Conservation (phyloP, 306 rosid species). For the Fragaria nilgerrensis region DNA sequence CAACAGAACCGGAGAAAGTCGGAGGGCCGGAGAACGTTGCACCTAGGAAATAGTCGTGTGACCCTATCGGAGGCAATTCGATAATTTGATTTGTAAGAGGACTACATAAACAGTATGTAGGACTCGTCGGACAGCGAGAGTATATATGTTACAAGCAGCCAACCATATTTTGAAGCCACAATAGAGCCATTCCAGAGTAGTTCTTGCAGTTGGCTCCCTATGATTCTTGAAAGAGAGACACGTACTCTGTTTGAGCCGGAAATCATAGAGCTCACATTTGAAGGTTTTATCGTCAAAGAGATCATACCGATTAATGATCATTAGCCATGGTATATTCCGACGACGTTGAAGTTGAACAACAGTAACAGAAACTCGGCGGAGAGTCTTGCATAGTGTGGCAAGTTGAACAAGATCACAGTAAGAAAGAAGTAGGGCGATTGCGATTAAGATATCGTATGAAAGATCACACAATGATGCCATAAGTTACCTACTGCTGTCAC, state of each 20-base stretch:
- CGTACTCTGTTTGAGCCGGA: not conserved
- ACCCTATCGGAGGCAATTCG: not conserved
- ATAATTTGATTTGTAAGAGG: not conserved
- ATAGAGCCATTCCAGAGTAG: not conserved
- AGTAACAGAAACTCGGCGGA: not conserved
- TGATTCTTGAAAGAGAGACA: not conserved
- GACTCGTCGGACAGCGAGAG: too few species aligned
- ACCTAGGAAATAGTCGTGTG: not conserved
- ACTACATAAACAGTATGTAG: not conserved
- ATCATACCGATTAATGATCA: not conserved
- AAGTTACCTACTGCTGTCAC: not conserved
- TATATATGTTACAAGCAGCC: not conserved
- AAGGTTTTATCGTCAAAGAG: not conserved
- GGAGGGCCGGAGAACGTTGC: not conserved
- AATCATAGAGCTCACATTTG: not conserved
- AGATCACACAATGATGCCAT: not conserved
- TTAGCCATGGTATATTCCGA: not conserved
- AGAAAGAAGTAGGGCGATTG: not conserved
- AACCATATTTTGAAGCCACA: not conserved
- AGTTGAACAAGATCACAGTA: not conserved
- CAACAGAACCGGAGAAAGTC: not conserved
- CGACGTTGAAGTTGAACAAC: not conserved
- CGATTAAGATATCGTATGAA: not conserved
- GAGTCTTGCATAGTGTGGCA: not conserved
- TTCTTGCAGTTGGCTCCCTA: not conserved